Evolutionary conservation across 495 filamentous ascomycete species (phyloP).

Genomic region (Penicillium soppii): DNA sequence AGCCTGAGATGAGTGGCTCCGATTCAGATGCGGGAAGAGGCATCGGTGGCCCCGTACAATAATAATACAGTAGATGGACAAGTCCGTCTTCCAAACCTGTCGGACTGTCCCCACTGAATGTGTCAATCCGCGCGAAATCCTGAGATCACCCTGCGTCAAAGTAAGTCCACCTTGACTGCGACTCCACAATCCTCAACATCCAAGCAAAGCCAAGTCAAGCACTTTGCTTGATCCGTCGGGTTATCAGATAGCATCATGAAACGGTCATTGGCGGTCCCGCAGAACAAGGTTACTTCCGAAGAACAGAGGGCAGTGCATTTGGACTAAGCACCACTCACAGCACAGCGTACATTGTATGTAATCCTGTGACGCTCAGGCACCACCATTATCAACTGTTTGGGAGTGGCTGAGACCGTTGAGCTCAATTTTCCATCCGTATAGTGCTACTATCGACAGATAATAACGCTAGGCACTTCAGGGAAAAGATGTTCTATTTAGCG

Average conservation of each 20-base stretch:
- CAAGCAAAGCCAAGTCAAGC: not conserved
- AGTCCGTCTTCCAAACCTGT: not conserved
- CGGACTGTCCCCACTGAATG: not conserved
- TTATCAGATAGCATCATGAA: not conserved
- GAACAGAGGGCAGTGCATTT: not conserved
- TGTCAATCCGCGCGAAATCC: not conserved
- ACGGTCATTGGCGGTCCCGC: not conserved
- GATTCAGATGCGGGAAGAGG: not conserved
- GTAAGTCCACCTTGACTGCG: not conserved
- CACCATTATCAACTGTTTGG: not conserved
- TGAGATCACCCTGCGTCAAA: not conserved
- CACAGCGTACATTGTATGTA: too few relatives aligned
- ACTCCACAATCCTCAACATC: not conserved
- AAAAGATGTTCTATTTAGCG: not conserved
- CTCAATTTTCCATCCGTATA: not conserved
- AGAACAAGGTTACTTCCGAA: conserved; percentile 1
- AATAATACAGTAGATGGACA: too few relatives aligned
- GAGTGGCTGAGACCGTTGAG: not conserved
- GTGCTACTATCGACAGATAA: too few relatives aligned
- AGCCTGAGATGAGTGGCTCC: not conserved
- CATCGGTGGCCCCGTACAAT: not conserved
- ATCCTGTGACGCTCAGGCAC: not conserved
- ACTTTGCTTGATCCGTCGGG: not conserved
- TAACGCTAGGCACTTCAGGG: not conserved
- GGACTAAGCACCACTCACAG: not conserved